Conservation (phyloP, 2,329 filamentous ascomycete genomes). For the Cladosporium sp. region DNA sequence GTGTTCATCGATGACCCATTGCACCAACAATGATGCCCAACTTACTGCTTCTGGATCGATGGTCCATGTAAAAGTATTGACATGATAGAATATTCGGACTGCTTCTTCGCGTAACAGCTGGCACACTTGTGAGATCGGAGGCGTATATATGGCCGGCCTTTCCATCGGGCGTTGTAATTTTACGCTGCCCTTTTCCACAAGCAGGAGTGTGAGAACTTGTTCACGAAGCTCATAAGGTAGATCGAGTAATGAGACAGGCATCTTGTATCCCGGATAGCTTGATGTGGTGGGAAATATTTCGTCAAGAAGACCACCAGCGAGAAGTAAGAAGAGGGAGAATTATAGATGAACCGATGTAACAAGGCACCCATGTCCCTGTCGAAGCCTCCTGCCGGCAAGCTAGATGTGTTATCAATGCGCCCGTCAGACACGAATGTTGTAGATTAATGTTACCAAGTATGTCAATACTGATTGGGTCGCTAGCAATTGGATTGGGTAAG, state of each 20-base stretch:
- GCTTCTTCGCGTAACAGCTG: conserved; percentile 18
- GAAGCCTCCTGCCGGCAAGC: too few relatives aligned
- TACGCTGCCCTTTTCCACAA: conserved; percentile 17
- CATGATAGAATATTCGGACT: conserved; percentile 19
- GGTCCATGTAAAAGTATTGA: conserved; percentile 20
- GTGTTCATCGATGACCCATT: background rate
- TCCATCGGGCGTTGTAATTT: conserved; percentile 20
- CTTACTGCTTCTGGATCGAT: conserved; percentile 16
- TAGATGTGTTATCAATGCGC: too few relatives aligned
- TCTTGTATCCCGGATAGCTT: background rate
- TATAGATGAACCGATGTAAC: too few relatives aligned
- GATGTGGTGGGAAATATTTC: background rate
- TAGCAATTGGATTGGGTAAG: too few relatives aligned
- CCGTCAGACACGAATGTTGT: too few relatives aligned
- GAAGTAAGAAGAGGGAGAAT: too few relatives aligned
- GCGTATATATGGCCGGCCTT: conserved; percentile 8
- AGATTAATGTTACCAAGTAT: too few relatives aligned
- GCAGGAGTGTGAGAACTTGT: conserved; percentile 13
- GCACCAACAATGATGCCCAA: background rate
- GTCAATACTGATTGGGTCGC: too few relatives aligned
- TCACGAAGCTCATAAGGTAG: conserved; percentile 21
- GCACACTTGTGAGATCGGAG: conserved; percentile 19
- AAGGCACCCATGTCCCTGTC: too few relatives aligned
- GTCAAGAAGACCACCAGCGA: background rate
- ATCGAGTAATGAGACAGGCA: conserved; percentile 9